Evolutionary conservation across 2,329 filamentous ascomycete genomes (phyloP).

Genomic region (Aspergillus candidus): DNA sequence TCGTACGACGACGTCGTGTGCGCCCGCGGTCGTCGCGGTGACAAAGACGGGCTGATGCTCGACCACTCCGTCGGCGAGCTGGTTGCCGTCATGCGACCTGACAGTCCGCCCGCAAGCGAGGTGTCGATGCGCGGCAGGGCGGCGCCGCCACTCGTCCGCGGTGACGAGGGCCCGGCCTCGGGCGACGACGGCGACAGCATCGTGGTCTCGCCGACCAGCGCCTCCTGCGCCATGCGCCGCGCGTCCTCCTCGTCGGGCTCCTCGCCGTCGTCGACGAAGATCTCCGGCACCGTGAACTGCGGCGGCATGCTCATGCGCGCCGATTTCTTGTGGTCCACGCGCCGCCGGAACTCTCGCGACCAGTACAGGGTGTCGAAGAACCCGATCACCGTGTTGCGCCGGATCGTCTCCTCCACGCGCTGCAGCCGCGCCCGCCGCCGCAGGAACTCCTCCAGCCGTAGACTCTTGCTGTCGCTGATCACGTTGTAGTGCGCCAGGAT

Average conservation of each 20-base stretch:
- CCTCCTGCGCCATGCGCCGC: slow-evolving; percentile 6
- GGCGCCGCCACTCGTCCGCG: not conserved
- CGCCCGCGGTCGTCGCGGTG: slow-evolving; percentile 24
- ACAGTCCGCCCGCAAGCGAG: slow-evolving; percentile 19
- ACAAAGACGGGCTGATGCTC: slow-evolving; percentile 47
- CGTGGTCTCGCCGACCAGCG: slow-evolving; percentile 13
- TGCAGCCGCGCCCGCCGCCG: slow-evolving; percentile 84
- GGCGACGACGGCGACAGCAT: slow-evolving; percentile 31
- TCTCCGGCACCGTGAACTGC: slow-evolving; percentile 78
- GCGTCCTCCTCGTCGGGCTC: slow-evolving; percentile 31
- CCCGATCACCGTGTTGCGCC: slow-evolving; percentile 79
- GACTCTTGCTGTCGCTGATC: slow-evolving; percentile 93
- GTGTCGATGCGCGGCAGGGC: slow-evolving; percentile 46
- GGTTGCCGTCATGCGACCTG: slow-evolving; percentile 32
- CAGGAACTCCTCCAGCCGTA: slow-evolving; percentile 89
- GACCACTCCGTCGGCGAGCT: slow-evolving; percentile 43
- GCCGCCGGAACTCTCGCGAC: slow-evolving; percentile 72
- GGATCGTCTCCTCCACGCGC: slow-evolving; percentile 89
- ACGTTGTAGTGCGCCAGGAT: slow-evolving; percentile 97
- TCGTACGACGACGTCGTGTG: slow-evolving; percentile 27
- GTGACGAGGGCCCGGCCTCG: slow-evolving; percentile 23
- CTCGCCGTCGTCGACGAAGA: slow-evolving; percentile 73
- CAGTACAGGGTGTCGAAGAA: slow-evolving; percentile 95
- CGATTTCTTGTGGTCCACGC: slow-evolving; percentile 64
- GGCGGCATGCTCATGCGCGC: slow-evolving; percentile 73